Base-by-base conservation (phyloP, 306 rosid genomes). In the Ormosia emarginata region DNA sequence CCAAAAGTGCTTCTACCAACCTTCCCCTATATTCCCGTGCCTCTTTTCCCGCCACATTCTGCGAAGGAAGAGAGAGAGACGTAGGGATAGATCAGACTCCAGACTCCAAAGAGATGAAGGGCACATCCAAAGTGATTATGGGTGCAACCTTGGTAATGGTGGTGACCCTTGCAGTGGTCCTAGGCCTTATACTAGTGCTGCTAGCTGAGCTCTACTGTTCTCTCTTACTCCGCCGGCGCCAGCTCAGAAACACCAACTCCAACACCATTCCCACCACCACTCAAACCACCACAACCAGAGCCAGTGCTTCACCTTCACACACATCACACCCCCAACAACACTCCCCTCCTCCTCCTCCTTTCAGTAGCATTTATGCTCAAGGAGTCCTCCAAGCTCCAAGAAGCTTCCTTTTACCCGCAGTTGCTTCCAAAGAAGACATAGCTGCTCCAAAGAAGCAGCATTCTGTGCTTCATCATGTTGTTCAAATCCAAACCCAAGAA, bases 201-300 rank as follows among this genome's bases (percentile, higher is more conserved):
- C 90, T 94, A 11, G 94, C 94, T 7, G 98, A 94, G 85, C 98
- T 94, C 80, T 94, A 92, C 88, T 94, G 98, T 29, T 94, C 97
- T 63, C 97, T 94, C 71, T 84, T 94, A 49, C 90, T 86, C 81
- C 92, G 91, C 79, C 87, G 94, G 6, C 97, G 97, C 80, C 89
- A 78, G 57, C 89, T 65, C 79, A 87, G 90, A 86, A 70, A 85
- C 70, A 59, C 63, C 71, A 15, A 77, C 66, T 55, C 86, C 61
- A 53, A 41, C 44, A n/a, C 84, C 15, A 7, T 67, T 57, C 29
- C 78, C 50, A 13, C 37, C 67, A 13, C 85, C 53, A 46, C 61
- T 15, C 52, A 58, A 53, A 43, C 78, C 24, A 3, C 86, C 37
- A 30, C 72, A 39, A 6, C 73, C 68, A 62, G 66, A 47, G 41